A percentile compares a stretch with the other conserved stretches of the same genome.
phyloP scores from a whole-genome alignment of 2,329 filamentous ascomycete species.

The Neofusicoccum umdonicola region DNA sequence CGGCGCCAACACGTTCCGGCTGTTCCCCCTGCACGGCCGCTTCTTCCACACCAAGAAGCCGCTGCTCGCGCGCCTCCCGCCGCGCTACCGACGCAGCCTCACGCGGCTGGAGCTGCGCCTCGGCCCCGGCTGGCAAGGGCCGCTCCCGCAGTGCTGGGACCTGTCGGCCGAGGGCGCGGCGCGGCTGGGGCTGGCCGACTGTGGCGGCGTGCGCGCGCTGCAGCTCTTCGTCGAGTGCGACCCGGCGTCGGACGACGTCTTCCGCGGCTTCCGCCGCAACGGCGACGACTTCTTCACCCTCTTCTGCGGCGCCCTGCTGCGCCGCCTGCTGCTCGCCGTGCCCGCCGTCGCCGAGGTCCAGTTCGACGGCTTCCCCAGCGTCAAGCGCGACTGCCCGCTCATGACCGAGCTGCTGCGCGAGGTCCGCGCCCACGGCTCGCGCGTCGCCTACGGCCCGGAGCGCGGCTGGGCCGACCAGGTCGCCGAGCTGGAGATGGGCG shows the following conservation, averaged over 20 bases:
- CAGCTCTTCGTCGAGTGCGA: conserved; percentile 71
- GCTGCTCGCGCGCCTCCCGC: conserved; percentile 64
- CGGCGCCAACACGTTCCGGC: conserved; percentile 51
- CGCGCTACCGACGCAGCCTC: conserved; percentile 59
- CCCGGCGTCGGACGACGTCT: conserved; percentile 62
- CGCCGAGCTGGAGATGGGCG: conserved; percentile 27
- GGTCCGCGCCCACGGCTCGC: conserved; percentile 40
- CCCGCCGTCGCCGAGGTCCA: conserved; percentile 59
- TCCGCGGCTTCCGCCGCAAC: conserved; percentile 63
- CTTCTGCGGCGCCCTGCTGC: conserved; percentile 61
- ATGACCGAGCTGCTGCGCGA: conserved; percentile 60
- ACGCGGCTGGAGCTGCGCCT: conserved; percentile 67
- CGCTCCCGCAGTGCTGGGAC: conserved; percentile 67
- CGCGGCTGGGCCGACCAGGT: conserved; percentile 60
- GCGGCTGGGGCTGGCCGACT: conserved; percentile 61
- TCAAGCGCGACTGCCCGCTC: conserved; percentile 64
- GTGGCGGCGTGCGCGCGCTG: conserved; percentile 57
- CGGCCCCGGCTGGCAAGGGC: conserved; percentile 67
- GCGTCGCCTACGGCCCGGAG: conserved; percentile 66
- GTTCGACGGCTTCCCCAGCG: conserved; percentile 67
- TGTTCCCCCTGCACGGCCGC: conserved; percentile 54
- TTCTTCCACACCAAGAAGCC: conserved; percentile 73
- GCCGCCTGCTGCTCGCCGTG: conserved; percentile 55
- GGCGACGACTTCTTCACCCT: conserved; percentile 66
- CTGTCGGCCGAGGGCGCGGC: not conserved